Percentiles rank a stretch among this genome's conserved stretches.
phyloP scores from a whole-genome alignment of 768 basidiomycete species.

The Podaxis carcinomalis region DNA sequence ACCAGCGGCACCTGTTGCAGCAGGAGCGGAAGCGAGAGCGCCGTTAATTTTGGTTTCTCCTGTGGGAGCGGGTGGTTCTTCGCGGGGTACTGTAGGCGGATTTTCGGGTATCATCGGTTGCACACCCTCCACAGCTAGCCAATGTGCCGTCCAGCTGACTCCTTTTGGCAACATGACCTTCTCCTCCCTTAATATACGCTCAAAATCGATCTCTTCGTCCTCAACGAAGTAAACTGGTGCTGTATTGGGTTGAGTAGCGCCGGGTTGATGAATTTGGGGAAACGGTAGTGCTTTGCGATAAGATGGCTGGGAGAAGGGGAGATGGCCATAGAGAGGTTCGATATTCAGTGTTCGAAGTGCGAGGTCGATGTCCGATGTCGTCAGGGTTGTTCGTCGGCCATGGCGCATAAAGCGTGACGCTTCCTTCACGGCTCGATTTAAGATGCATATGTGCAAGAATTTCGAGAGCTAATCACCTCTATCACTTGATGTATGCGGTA shows the following conservation, averaged over 20 bases:
- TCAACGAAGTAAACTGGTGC: slow-evolving; percentile 90
- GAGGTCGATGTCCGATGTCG: slow-evolving; percentile 87
- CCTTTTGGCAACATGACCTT: slow-evolving; percentile 78
- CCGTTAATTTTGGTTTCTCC: slow-evolving; percentile 10
- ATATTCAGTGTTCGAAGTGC: slow-evolving; percentile 94
- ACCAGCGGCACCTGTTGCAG: slow-evolving; percentile 22
- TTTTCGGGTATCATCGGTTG: slow-evolving; percentile 97
- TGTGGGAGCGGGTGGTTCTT: slow-evolving; percentile 29
- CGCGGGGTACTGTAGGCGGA: slow-evolving; percentile 71
- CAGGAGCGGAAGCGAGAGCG: slow-evolving; percentile 20
- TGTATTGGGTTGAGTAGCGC: slow-evolving; percentile 32
- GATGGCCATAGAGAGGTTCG: slow-evolving; percentile 91
- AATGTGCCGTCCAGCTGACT: slow-evolving; percentile 89
- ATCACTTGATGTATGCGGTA: slow-evolving; percentile 94
- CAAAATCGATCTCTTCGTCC: slow-evolving; percentile 97
- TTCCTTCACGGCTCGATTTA: slow-evolving; percentile 50
- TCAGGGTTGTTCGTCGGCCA: slow-evolving; percentile 84
- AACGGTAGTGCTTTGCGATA: slow-evolving; percentile 60
- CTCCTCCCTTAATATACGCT: slow-evolving; percentile 82
- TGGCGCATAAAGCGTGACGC: slow-evolving; percentile 97
- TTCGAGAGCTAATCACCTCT: slow-evolving; percentile 49
- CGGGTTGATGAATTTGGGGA: slow-evolving; percentile 24
- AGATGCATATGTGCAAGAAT: not conserved
- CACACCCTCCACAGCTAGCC: slow-evolving; percentile 97
- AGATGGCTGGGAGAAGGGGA: slow-evolving; percentile 54